phyloP scores from a whole-genome alignment of 116 monocot species.

The Phalaenopsis hybrid region DNA sequence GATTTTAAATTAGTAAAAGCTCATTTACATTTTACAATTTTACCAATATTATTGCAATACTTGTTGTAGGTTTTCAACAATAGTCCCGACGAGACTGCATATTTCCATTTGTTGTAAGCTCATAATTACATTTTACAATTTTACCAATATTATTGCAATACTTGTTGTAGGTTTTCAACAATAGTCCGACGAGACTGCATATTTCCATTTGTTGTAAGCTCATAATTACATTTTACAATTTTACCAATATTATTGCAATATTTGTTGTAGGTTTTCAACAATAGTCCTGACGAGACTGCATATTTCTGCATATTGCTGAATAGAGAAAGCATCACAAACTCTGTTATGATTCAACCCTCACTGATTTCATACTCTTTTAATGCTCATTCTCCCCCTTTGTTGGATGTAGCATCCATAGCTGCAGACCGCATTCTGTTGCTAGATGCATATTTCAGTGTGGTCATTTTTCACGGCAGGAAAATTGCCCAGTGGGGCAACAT shows the following conservation, averaged over 20 bases:
- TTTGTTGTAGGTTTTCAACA: too few relatives aligned
- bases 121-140: too few relatives aligned
- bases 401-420: constrained; percentile 84
- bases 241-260: too few relatives aligned
- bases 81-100: too few relatives aligned
- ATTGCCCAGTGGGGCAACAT: constrained; percentile 96
- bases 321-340: constrained; percentile 81
- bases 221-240: too few relatives aligned
- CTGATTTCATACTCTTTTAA: constrained; percentile 82
- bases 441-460: constrained; percentile 94
- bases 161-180: too few relatives aligned
- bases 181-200: constrained; percentile 14
- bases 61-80: not conserved
- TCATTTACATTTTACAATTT: not conserved
- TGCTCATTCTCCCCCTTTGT: constrained; percentile 60
- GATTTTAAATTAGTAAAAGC: constrained; percentile 61
- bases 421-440: constrained; percentile 80
- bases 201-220: constrained; percentile 25
- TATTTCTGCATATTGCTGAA: constrained; percentile 91
- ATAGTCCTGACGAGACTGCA: constrained; percentile 1
- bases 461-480: constrained; percentile 92
- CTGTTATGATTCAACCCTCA: constrained; percentile 97
- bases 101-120: too few relatives aligned
- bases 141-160: too few relatives aligned
- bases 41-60: constrained; percentile 1